A percentile compares a stretch with the other conserved stretches of the same genome.
phyloP scores from a whole-genome alignment of 176 grass and related monocot species.

The Carex scoparia region DNA sequence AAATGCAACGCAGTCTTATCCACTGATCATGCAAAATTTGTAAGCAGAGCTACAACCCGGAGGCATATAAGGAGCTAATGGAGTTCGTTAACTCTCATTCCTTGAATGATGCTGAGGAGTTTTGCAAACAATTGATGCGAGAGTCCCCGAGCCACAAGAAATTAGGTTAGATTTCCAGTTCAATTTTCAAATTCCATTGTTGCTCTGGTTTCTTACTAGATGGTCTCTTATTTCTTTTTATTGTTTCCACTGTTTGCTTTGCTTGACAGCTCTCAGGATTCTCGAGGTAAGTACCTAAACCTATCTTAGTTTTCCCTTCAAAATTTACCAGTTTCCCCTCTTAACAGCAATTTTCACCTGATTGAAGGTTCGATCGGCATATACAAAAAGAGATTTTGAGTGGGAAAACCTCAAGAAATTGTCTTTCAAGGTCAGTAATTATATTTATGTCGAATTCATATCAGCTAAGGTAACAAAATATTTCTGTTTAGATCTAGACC shows the following conservation, averaged over 20 bases:
- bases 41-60: constrained; percentile 71
- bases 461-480: too few species aligned
- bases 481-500: too few species aligned
- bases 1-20: neutral
- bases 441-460: too few species aligned
- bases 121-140: constrained; percentile 65
- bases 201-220: neutral
- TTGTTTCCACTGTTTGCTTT: constrained; percentile 3
- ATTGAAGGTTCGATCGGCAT: constrained; percentile 75
- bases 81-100: constrained; percentile 62
- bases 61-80: constrained; percentile 67
- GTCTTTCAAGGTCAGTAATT: constrained; percentile 49
- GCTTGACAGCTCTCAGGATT: constrained; percentile 64
- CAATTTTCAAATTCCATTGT: neutral
- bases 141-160: constrained; percentile 60
- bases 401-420: constrained; percentile 89
- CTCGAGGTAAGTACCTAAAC: constrained; percentile 50
- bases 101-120: constrained; percentile 56
- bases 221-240: constrained; percentile 8
- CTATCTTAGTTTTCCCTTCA: constrained; percentile 3
- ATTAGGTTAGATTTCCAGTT: constrained; percentile 41
- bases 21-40: neutral
- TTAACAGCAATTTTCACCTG: neutral
- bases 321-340: neutral
- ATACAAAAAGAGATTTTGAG: constrained; percentile 83